Base-by-base conservation (phyloP, 1,284 basidiomycete species). In the Marasmius tenuissimus region DNA sequence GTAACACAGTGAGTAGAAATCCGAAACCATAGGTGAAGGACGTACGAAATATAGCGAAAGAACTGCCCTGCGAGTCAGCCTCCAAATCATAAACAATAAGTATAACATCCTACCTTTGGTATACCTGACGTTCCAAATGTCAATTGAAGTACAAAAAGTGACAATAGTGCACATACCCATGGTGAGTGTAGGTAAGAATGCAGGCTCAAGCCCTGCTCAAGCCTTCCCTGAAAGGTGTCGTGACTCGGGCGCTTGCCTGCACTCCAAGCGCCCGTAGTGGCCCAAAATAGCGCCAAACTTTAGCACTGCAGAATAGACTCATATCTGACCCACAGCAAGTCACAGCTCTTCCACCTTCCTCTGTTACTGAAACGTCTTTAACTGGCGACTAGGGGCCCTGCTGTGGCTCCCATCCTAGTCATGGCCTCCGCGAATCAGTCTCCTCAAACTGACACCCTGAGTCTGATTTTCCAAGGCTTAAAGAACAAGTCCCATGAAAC, bases 1-100 rank as follows among this genome's bases (percentile, higher is more conserved):
- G 70, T 6, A 52, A 50, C 8, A 18, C 45, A n/a, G 35, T 72
- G 14, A 70, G 60, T 39, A 49, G 6, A 33, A 47, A 48, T 8
- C 35, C n/a, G 35, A 60, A 33, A 42, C 37, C 2, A 16, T 61
- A 49, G 12, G 20, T 54, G 34, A 54, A 49, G 20, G 14, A 79
- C 89, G 71, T 73, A 92, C 89, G 91, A 92, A 66, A 92, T 90
- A 70, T 92, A 92, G 75, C 91, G 86, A 79, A 93, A 92, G 76
- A 92, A 92, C 91, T 92, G 47, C 48, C 20, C 12, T 33, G 27
- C 48, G 22, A 22, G 47, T 54, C 57, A 18, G 11, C 10, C 1
- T 47, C 22, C 34, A 22, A 55, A 34, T 37, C 14, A 5, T 16
- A 12, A 51, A 18, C 4, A 16, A 14, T 38, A 27, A 53, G 60